Evolutionary conservation across 192 early-diverging fungal species (phyloP), one percentile per base, ranked within the genome.

Genomic region (Entophlyctis helioformis): DNA sequence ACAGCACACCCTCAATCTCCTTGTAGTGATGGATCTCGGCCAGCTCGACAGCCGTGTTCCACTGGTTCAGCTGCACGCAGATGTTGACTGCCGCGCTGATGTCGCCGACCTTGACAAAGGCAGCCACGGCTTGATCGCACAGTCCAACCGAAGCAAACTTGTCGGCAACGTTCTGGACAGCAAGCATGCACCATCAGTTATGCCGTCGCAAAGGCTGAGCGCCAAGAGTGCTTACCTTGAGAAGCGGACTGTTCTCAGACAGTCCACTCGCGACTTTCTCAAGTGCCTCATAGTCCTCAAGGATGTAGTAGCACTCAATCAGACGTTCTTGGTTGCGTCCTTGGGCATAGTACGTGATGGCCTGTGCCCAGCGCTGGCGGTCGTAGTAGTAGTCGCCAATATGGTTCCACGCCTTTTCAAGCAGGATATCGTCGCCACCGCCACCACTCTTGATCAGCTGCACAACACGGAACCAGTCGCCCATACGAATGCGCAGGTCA

Each of bases 391-490:
- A 70, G 47, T 74, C 56, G 16, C 74, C 74, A 21, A 77, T 71
- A 10, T 40, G 51, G 43, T 62, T 69, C 66, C 70, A 73, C 12
- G 67, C 67, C 36, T 68, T 65, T 40, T 74, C 71, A 2, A 77
- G 56, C 29, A 74, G 24, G 8, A 61, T 44, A 39, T 77, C 74
- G 48, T 77, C 74, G n/a, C 62, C 64, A 29, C 58, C 57, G 18
- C 68, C 67, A 12, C 74, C 74, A 32, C 56, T 65, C 46, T 74
- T 72, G 21, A 76, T 66, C 20, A 78, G 39, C 50, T 75, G 69
- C 16, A 78, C 67, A 20, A 75, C 76, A 1, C 72, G 57, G 53
- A 70, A 72, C 69, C 67, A 76, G 50, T 78, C 72, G 24, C 72
- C 72, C 49, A 76, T 51, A 9, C 59, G 51, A 1, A 63, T 67